These are phyloP conservation scores for Ogataea paradorogensis DNA, from an alignment of 805 yeast species.

Conservation along the genomic window DNA sequence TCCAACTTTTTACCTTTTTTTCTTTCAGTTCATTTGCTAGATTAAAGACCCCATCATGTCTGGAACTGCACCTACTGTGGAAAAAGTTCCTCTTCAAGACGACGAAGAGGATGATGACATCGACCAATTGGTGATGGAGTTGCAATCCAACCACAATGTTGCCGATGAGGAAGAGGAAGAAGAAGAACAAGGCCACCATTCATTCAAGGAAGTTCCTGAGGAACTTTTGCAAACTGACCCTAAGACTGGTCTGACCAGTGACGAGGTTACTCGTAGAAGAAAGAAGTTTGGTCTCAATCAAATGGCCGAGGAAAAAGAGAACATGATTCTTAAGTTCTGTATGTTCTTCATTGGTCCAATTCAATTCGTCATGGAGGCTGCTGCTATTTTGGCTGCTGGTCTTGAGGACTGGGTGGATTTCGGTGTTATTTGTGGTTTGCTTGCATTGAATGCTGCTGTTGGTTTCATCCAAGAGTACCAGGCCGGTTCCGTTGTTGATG, in stretches of 20 bases:
- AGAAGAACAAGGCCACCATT: slow-evolving; percentile 49
- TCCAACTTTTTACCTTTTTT: slow-evolving; percentile 13
- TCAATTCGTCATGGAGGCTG: slow-evolving; percentile 97
- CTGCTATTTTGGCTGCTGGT: slow-evolving; percentile 94
- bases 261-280: slow-evolving; percentile 78
- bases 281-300: slow-evolving; percentile 88
- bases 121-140: slow-evolving; percentile 71
- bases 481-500: slow-evolving; percentile 97
- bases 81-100: slow-evolving; percentile 35
- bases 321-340: slow-evolving; percentile 71
- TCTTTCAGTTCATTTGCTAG: slow-evolving; percentile 18
- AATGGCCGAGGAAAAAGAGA: slow-evolving; percentile 87
- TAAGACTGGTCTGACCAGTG: slow-evolving; percentile 67
- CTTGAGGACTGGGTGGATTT: slow-evolving; percentile 98
- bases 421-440: slow-evolving; percentile 91
- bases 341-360: slow-evolving; percentile 93
- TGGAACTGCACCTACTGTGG: slow-evolving; percentile 24
- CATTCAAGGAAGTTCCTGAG: slow-evolving; percentile 80
- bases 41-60: slow-evolving; percentile 13
- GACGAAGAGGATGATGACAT: slow-evolving; percentile 69
- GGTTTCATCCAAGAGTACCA: slow-evolving; percentile 98
- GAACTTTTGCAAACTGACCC: slow-evolving; percentile 83
- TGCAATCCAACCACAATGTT: slow-evolving; percentile 62
- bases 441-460: slow-evolving; percentile 83
- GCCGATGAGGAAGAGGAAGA: slow-evolving; percentile 49